Evolutionary conservation across 2,329 filamentous ascomycete genomes (phyloP), one percentile per base, ranked within the genome.

Genomic region (Colletotrichum karsti): DNA sequence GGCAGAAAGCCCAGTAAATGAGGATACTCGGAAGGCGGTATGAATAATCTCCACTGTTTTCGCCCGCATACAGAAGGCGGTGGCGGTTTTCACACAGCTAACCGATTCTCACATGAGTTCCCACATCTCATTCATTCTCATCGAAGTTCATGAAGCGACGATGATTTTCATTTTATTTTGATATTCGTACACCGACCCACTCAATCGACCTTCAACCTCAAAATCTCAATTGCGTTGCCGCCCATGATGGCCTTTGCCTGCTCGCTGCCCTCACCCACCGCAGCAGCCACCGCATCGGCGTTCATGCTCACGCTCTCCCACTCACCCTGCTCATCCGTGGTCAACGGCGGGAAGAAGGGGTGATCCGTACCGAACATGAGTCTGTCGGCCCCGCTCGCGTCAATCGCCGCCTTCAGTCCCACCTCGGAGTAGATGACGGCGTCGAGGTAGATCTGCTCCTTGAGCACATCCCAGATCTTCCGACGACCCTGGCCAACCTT

Each of bases 281-380:
- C 83, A 9, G 79, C 81, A 15, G 81, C 77, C n/a, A 91, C 88
- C 6, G 89, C 88, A 6, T 81, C 77, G 1, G 78, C 79, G 66
- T 85, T 85, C 71, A 83, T 66, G 55, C 77, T 87, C 4, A 93
- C 91, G 74, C 91, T 93, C 73, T 90, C 85, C 91, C 92, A 94
- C 73, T 90, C 86, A 39, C 84, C 86, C 70, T 88, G 84, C 65
- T 89, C 88, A 55, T 90, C 88, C 37, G 81, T 83, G 33, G 84
- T 85, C 18, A 94, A 79, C 1, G 92, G 92, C n/a, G 93, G 93
- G 78, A 95, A 95, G 81, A 95, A 95, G 0, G 93, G 93, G 77
- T 95, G 92, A 76, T 95, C 93, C 0, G 92, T 95, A 26, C 92
- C 93, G 79, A 95, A 95, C 83, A 95, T 87, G 56, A 95, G 80